Evolutionary conservation across 768 basidiomycete genomes (phyloP), one percentile per base, ranked within the genome.

Genomic region (Lactarius akahatsu): DNA sequence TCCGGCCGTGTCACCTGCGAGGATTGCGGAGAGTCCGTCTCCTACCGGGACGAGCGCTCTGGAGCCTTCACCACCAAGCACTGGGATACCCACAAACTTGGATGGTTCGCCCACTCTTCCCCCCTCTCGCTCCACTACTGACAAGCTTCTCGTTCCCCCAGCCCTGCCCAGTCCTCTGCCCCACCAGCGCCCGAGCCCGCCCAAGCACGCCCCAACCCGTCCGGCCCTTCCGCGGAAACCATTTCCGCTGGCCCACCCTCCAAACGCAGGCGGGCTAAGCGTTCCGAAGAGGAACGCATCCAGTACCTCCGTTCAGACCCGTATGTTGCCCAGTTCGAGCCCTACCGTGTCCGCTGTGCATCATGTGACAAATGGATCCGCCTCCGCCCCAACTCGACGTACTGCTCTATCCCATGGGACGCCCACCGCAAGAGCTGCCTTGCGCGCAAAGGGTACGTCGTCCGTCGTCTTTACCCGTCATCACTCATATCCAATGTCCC

Each of bases 321-420:
- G 18, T 90, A 91, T 71, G 89, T 92, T 50, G 88, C 86, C n/a
- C 81, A 88, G 70, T 90, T 90, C 73, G 90, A 92, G 76, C 85
- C 91, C 0, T 91, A 91, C 73, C 83, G 90, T 11, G 89, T 92
- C 40, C 80, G 91, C 11, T 92, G 91, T 75, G 88, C 86, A 56
- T 85, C 83, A 5, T 93, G 91, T 77, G 87, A 91, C 75, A 92
- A 91, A 74, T 92, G 91, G 91, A 91, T 92, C 69, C 82, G 91
- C 18, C 80, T 92, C n/a, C 82, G 91, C 9, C 90, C 90, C 54
- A 93, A 93, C 74, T 92, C 90, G 62, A 92, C 90, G 0, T 93
- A 91, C 71, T 93, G 91, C 72, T 89, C 86, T n/a, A 92, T 92
- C 62, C 91, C 91, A 0, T 92, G 91, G 91, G 90, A 92, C 73